Percentiles rank a stretch among this genome's conserved stretches.
These are phyloP conservation scores for Didymella pinodella DNA, from an alignment of 2,329 filamentous ascomycete species.

Conservation along the genomic window DNA sequence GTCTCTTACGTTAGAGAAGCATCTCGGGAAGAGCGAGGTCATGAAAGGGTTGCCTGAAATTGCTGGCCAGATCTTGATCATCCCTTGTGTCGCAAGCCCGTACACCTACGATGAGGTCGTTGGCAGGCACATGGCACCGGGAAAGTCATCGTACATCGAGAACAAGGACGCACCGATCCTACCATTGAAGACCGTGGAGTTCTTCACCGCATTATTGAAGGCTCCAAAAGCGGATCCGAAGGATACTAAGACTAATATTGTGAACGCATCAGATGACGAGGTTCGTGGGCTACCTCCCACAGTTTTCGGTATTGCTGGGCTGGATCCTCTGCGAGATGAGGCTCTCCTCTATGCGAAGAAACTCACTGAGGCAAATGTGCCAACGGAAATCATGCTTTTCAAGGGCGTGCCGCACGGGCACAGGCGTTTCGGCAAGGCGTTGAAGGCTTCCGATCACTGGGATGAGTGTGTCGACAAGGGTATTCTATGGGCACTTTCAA, in stretches of 20 bases:
- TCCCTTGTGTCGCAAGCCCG: conserved; percentile 50
- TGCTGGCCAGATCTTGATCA: conserved; percentile 57
- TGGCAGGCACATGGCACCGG: conserved; percentile 47
- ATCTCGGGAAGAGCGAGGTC: conserved; percentile 51
- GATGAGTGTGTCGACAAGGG: conserved; percentile 56
- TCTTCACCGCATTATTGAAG: conserved; percentile 42
- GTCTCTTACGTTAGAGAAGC: conserved; percentile 55
- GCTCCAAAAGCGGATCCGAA: conserved; percentile 32
- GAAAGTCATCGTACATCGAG: conserved; percentile 53
- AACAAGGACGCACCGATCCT: conserved; percentile 59
- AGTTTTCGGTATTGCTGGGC: conserved; percentile 59
- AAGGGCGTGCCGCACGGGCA: conserved; percentile 64
- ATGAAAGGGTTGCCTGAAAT: conserved; percentile 45
- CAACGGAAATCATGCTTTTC: conserved; percentile 60
- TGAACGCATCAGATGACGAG: conserved; percentile 43
- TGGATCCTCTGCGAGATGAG: conserved; percentile 61
- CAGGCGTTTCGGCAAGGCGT: conserved; percentile 54
- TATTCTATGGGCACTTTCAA: conserved; percentile 54
- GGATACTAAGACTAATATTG: conserved; percentile 45
- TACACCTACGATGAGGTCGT: conserved; percentile 51
- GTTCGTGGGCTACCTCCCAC: conserved; percentile 57
- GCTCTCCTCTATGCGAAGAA: conserved; percentile 57
- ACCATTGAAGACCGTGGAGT: conserved; percentile 49
- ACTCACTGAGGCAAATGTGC: conserved; percentile 56
- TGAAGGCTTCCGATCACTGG: conserved; percentile 54